Base-by-base conservation (phyloP, 257 asterid species). In the Solanum lycopersicoides region DNA sequence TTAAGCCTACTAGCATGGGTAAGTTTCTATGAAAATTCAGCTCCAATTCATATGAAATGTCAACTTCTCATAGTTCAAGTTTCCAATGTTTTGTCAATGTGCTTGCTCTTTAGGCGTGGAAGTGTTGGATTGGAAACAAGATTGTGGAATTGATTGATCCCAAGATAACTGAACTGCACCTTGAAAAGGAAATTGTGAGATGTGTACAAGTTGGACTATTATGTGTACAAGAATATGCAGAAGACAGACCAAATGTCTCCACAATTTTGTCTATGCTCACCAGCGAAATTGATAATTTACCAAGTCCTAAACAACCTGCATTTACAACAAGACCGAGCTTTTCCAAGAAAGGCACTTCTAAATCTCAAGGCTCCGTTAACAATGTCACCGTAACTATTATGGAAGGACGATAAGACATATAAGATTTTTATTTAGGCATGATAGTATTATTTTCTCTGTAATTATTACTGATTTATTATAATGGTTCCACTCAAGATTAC, bases 201-300 rank as follows among this genome's bases (percentile, higher is more conserved):
- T 93, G 93, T 90, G 87, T 94, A 20, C 96, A 93, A 35, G 92
- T 93, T 2, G 96, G 96, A 39, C 72, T 95, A 68, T 88, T 95
- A 86, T 94, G 96, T 7, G 96, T 94, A 60, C 97, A 95, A 91
- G 96, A 94, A 86, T 87, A 88, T 84, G 93, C 91, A 41, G 89
- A 45, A 30, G 94, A 93, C 50, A 89, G 98, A 90, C 98, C 96
- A 15, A 88, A 89, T 23, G 82, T 92, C 25, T 88, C 94, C 25
- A n/a, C 76, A 34, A 91, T 93, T 18, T 90, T 95, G 12, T 92
- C 95, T 9, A 93, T 94, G 95, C 89, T 95, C 41, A 91, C 83
- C 50, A 91, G 93, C 88, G 93, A 93, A 86, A 91, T 82, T 14
- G 35, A 89, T 4, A 90, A 92, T 87, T 94, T 95, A 21, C 94